Evolutionary conservation across 1,284 basidiomycete genomes (phyloP).

Genomic region (Sutorius eximius): DNA sequence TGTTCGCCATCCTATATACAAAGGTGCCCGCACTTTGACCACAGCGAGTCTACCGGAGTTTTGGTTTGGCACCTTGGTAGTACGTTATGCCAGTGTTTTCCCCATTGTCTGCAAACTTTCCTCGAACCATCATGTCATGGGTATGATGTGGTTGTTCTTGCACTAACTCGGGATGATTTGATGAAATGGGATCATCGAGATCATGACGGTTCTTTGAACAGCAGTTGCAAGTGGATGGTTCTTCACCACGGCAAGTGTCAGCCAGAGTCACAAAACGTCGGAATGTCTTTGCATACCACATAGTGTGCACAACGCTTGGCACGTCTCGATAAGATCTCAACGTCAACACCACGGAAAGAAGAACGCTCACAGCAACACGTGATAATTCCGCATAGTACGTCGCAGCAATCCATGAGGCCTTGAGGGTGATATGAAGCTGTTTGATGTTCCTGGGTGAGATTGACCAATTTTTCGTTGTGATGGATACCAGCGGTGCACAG

Average conservation of each 20-base stretch:
- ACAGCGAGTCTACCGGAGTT: constrained; percentile 6
- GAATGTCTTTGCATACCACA: constrained; percentile 10
- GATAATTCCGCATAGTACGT: constrained; percentile 21
- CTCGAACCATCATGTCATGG: constrained; percentile 14
- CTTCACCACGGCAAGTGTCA: constrained; percentile 11
- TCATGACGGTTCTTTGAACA: constrained; percentile 13
- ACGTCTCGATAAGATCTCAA: constrained; percentile 3
- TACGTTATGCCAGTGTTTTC: constrained; percentile 7
- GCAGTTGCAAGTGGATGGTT: constrained; percentile 16
- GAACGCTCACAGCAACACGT: constrained; percentile 27
- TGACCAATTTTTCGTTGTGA: not conserved
- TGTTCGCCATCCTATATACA: not conserved
- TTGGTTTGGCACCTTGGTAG: constrained; percentile 23
- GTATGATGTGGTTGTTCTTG: constrained; percentile 18
- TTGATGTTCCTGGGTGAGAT: not conserved
- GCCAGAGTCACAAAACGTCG: not conserved
- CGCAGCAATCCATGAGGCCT: constrained; percentile 26
- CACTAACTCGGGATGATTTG: constrained; percentile 4
- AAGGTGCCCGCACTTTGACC: not conserved
- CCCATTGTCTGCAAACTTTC: constrained; percentile 5
- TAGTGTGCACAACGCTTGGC: constrained; percentile 20
- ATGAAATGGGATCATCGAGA: not conserved
- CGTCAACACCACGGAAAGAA: not conserved
- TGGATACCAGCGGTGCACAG: not conserved
- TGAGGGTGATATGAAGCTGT: not conserved